phyloP scores from a whole-genome alignment of 306 rosid species.

The Cucurbita ficifolia region DNA sequence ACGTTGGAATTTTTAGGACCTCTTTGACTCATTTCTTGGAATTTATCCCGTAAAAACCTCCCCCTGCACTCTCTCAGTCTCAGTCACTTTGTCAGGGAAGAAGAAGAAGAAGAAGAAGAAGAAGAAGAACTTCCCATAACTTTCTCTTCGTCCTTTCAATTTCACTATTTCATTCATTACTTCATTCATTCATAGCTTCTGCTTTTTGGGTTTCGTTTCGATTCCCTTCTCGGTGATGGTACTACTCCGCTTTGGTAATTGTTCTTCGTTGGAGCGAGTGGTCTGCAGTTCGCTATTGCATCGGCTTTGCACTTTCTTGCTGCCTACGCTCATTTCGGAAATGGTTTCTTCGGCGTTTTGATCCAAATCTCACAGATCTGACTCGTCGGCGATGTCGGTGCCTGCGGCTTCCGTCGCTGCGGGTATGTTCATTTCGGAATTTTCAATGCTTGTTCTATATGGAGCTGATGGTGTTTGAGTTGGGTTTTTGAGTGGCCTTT shows the following conservation, averaged over 20 bases:
- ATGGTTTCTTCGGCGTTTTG: slow-evolving; percentile 31
- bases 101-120: neutral
- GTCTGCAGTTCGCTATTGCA: slow-evolving; percentile 11
- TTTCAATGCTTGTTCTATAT: neutral
- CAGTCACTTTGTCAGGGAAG: slow-evolving; percentile 1
- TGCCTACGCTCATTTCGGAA: slow-evolving; percentile 8
- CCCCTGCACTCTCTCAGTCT: slow-evolving; percentile 5
- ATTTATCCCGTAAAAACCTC: neutral
- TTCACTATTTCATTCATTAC: slow-evolving; percentile 13
- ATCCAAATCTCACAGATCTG: slow-evolving; percentile 40
- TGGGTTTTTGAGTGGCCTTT: neutral
- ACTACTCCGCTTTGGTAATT: slow-evolving; percentile 5
- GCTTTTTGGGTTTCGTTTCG: neutral
- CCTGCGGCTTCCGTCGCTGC: slow-evolving; percentile 18
- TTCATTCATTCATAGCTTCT: neutral
- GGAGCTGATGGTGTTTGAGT: neutral
- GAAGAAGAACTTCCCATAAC: neutral
- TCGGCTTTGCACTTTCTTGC: neutral
- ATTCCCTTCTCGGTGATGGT: slow-evolving; percentile 18
- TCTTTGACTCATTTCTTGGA: no score
- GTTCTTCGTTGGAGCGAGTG: neutral
- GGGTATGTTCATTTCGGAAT: slow-evolving; percentile 14
- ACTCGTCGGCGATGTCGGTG: slow-evolving; percentile 33
- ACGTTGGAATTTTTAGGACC: no score
- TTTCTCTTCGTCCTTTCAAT: slow-evolving; percentile 1